These are phyloP conservation scores for Trametes maxima DNA, from an alignment of 768 basidiomycete species.

Conservation along the genomic window DNA sequence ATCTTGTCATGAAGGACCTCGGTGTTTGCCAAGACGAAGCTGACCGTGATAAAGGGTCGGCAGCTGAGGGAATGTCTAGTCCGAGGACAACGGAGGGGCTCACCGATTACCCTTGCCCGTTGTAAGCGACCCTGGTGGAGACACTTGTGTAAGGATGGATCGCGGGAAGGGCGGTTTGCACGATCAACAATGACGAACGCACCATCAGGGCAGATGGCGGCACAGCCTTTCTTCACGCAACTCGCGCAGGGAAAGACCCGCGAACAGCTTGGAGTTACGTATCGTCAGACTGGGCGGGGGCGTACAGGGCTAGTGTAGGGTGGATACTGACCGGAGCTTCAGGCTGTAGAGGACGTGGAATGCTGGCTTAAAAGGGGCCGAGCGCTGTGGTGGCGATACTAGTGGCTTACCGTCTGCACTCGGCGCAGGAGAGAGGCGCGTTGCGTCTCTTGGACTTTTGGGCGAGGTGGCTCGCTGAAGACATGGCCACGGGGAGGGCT, in stretches of 20 bases:
- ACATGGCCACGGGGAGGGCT: constrained; percentile 10
- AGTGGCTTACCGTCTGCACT: constrained; percentile 60
- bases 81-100: constrained; percentile 12
- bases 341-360: constrained; percentile 43
- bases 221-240: constrained; percentile 44
- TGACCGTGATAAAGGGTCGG: constrained; percentile 27
- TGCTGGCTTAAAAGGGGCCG: constrained; percentile 16
- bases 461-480: constrained; percentile 20
- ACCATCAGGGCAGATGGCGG: constrained; percentile 66
- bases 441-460: constrained; percentile 31
- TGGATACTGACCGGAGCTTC: constrained; percentile 60
- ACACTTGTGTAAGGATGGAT: constrained; percentile 18
- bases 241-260: constrained; percentile 63
- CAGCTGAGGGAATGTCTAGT: not conserved
- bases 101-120: constrained; percentile 77
- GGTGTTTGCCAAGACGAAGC: constrained; percentile 73
- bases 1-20: constrained; percentile 73
- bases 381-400: constrained; percentile 1
- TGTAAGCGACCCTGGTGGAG: constrained; percentile 57
- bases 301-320: constrained; percentile 14
- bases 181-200: constrained; percentile 16
- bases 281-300: constrained; percentile 10
- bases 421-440: constrained; percentile 63
- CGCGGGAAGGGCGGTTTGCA: constrained; percentile 8
- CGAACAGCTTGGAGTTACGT: constrained; percentile 48